These are phyloP conservation scores for Dothistroma pini DNA, from an alignment of 2,329 filamentous ascomycete genomes.

Conservation along the genomic window DNA sequence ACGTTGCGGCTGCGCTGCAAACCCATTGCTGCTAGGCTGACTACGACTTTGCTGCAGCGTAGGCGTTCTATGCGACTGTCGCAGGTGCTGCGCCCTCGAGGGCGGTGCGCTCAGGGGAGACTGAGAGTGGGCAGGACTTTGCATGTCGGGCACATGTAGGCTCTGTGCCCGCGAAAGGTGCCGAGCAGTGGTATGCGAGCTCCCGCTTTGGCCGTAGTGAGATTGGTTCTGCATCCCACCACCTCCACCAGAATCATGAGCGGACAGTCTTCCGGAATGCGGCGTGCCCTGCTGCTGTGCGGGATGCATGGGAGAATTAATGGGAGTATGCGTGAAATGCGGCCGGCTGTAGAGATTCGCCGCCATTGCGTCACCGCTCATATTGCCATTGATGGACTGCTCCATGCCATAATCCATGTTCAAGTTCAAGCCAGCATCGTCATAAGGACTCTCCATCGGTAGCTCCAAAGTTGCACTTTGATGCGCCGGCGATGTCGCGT, in stretches of 20 bases:
- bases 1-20: constrained; percentile 32
- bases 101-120: constrained; percentile 20
- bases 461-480: constrained; percentile 41
- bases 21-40: constrained; percentile 13
- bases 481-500: constrained; percentile 42
- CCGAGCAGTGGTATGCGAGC: constrained; percentile 15
- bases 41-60: constrained; percentile 1
- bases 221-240: constrained; percentile 31
- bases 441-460: constrained; percentile 42
- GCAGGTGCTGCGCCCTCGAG: constrained; percentile 3
- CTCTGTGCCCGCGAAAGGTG: constrained; percentile 29
- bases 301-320: constrained; percentile 40
- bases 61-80: neutral
- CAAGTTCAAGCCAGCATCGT: constrained; percentile 40
- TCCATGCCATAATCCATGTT: constrained; percentile 41
- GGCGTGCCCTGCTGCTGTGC: constrained; percentile 27
- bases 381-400: constrained; percentile 23
- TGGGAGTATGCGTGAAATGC: constrained; percentile 39
- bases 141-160: constrained; percentile 22
- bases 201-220: constrained; percentile 11
- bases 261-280: constrained; percentile 25
- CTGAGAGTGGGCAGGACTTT: constrained; percentile 22
- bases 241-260: constrained; percentile 31
- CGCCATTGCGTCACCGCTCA: constrained; percentile 25
- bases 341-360: constrained; percentile 39